A percentile compares a stretch with the other conserved stretches of the same genome.
Evolutionary conservation across 2,329 filamentous ascomycete species (phyloP).

Genomic region (Diaporthe capsici): DNA sequence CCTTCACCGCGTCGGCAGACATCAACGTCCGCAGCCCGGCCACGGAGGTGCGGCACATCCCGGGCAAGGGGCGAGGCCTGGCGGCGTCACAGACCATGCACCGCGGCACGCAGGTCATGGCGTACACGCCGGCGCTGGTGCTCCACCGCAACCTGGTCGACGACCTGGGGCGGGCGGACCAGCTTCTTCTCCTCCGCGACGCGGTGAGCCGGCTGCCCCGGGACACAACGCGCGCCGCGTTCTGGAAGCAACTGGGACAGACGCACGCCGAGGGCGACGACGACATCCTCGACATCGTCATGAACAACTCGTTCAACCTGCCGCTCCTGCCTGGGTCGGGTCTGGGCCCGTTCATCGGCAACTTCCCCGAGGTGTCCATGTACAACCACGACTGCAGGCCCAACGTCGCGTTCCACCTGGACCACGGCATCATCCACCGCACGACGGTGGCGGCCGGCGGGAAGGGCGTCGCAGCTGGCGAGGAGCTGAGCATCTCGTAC

Average conservation of each 20-base stretch:
- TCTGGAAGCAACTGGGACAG: conserved; percentile 38
- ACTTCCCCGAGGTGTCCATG: conserved; percentile 55
- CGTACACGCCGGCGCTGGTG: conserved; percentile 38
- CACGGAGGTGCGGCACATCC: conserved; percentile 19
- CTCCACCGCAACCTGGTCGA: conserved; percentile 38
- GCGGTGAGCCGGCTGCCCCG: conserved; percentile 24
- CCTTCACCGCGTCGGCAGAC: conserved; percentile 4
- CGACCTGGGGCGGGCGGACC: conserved; percentile 24
- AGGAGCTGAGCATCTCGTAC: conserved; percentile 55
- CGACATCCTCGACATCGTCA: conserved; percentile 40
- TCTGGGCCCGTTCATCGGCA: conserved; percentile 44
- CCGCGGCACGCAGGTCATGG: conserved; percentile 38
- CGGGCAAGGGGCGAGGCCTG: conserved; percentile 37
- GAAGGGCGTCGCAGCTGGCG: too few relatives aligned
- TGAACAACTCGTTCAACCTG: conserved; percentile 42
- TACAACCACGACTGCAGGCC: conserved; percentile 60
- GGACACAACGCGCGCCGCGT: conserved; percentile 23
- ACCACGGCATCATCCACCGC: conserved; percentile 54
- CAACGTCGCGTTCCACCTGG: conserved; percentile 55
- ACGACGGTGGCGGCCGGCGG: conserved; percentile 51
- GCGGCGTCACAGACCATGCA: conserved; percentile 26
- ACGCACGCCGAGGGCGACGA: conserved; percentile 35
- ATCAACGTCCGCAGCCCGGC: conserved; percentile 18
- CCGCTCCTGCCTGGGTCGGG: conserved; percentile 19
- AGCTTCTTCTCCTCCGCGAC: conserved; percentile 37